Percentiles rank a stretch among this genome's conserved stretches.
phyloP scores from a whole-genome alignment of 202 grass and related monocot genomes.

The Alloteropsis angusta region DNA sequence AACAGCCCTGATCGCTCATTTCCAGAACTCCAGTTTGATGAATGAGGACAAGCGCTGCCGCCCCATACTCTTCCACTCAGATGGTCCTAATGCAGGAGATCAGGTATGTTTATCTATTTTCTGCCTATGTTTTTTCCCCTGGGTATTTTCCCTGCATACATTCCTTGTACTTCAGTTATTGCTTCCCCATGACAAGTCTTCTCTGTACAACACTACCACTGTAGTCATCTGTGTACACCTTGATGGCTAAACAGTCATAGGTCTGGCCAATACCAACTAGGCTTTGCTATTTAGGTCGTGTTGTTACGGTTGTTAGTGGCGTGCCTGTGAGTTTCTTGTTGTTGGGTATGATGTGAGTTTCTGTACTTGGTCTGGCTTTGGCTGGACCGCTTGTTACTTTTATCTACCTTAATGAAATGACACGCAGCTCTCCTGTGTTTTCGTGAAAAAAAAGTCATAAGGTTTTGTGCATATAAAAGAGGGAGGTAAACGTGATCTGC shows the following conservation, averaged over 20 bases:
- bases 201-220: not conserved
- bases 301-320: too few species aligned
- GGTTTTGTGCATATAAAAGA: not conserved
- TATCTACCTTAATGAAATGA: too few species aligned
- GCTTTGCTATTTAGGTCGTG: too few species aligned
- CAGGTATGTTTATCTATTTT: constrained; percentile 33
- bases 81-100: constrained; percentile 96
- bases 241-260: too few species aligned
- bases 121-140: not conserved
- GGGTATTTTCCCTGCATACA: not conserved
- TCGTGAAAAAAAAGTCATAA: not conserved
- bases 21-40: constrained; percentile 97
- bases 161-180: not conserved
- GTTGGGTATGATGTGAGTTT: too few species aligned
- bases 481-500: not conserved
- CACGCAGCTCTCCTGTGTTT: too few species aligned
- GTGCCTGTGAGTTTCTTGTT: too few species aligned
- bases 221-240: not conserved
- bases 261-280: too few species aligned
- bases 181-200: not conserved
- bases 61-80: constrained; percentile 90
- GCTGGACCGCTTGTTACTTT: too few species aligned
- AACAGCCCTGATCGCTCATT: constrained; percentile 70
- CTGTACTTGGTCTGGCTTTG: too few species aligned
- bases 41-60: constrained; percentile 96